A percentile compares a stretch with the other conserved stretches of the same genome.
Conservation (phyloP, 2,329 filamentous ascomycete genomes). For the Aspergillus sp. region DNA sequence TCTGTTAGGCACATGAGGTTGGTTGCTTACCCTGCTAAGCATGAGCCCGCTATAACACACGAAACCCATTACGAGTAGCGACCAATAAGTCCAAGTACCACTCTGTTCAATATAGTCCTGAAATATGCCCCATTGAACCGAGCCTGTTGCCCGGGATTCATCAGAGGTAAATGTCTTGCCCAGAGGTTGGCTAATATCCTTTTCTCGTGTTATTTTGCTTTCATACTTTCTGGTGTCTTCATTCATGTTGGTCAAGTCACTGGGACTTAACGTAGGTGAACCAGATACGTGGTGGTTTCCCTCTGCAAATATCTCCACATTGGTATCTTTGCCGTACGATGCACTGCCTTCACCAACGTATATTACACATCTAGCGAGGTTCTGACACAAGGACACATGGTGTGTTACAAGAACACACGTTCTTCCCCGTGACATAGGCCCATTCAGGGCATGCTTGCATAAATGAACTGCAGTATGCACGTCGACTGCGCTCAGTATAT, state of each 20-base stretch:
- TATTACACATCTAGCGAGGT: background rate
- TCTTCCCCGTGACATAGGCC: conserved; percentile 64
- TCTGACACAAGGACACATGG: conserved; percentile 67
- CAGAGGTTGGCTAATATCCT: background rate
- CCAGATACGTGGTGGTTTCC: background rate
- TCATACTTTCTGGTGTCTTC: no score
- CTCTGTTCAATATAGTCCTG: no score
- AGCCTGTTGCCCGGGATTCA: no score
- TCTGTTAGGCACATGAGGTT: background rate
- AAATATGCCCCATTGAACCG: no score
- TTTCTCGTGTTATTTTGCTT: no score
- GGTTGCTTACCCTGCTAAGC: background rate
- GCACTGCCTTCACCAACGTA: background rate
- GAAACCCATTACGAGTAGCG: background rate
- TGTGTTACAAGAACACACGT: conserved; percentile 79
- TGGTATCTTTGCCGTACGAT: background rate
- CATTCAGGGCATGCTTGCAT: conserved; percentile 70
- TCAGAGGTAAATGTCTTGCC: no score
- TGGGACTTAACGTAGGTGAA: no score
- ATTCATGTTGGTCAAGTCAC: no score
- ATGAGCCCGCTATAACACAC: background rate
- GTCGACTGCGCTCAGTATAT: conserved; percentile 78
- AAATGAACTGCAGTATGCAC: conserved; percentile 75
- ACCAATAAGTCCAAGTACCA: background rate
- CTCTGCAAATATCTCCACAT: background rate